These are phyloP conservation scores for Pouteria glomerata DNA, from an alignment of 148 eudicot species.

Conservation along the genomic window DNA sequence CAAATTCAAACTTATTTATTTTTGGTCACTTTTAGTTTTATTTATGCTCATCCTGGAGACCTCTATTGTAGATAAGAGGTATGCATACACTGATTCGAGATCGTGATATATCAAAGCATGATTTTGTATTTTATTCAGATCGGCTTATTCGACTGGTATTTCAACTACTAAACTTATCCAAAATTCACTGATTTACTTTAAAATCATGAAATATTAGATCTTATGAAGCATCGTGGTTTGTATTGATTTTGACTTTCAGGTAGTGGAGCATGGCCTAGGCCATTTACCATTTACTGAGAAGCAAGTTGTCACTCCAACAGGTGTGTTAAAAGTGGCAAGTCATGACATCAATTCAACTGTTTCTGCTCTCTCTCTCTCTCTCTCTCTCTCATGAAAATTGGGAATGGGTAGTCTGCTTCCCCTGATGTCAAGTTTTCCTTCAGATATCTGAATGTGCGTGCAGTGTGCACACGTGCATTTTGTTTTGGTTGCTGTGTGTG, in stretches of 20 bases:
- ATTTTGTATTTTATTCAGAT: conserved; percentile 93
- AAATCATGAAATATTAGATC: background rate
- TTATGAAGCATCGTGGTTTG: background rate
- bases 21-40: background rate
- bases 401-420: background rate
- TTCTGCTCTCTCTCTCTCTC: background rate
- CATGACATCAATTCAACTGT: background rate
- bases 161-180: background rate
- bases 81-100: conserved; percentile 98
- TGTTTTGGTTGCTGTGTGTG: background rate
- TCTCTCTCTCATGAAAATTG: background rate
- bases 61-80: conserved; percentile 77
- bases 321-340: conserved; percentile 22
- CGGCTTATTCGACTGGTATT: conserved; percentile 95
- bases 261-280: conserved; percentile 99
- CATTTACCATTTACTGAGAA: conserved; percentile 93
- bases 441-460: background rate
- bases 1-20: background rate
- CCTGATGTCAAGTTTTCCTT: background rate
- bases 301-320: conserved; percentile 91
- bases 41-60: conserved; percentile 1
- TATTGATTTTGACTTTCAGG: conserved; percentile 42
- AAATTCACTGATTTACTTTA: background rate
- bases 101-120: conserved; percentile 84
- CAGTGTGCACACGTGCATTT: background rate